Percentiles rank a stretch among this genome's conserved stretches.
These are phyloP conservation scores for Zopfia rhizophila DNA, from an alignment of 2,329 filamentous ascomycete genomes.

Conservation along the genomic window DNA sequence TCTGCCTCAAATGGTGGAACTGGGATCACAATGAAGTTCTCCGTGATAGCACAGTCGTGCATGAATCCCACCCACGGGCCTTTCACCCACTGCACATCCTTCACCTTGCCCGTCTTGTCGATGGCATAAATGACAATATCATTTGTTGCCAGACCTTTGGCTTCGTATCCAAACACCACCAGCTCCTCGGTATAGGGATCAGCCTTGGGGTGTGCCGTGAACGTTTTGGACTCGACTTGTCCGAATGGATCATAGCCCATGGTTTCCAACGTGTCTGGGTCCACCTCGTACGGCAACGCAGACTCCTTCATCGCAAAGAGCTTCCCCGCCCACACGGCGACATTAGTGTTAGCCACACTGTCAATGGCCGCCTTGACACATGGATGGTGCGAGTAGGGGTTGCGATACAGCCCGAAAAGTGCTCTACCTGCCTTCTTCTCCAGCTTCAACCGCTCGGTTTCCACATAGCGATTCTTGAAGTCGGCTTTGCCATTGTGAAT, in stretches of 20 bases:
- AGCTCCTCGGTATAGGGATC: constrained; percentile 46
- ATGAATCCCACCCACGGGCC: constrained; percentile 38
- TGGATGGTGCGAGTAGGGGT: constrained; percentile 28
- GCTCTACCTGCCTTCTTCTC: constrained; percentile 25
- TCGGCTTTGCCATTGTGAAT: constrained; percentile 38
- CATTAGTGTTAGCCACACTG: constrained; percentile 13
- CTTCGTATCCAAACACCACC: constrained; percentile 47
- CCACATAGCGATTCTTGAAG: constrained; percentile 42
- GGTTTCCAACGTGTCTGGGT: constrained; percentile 48
- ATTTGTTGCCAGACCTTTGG: constrained; percentile 32
- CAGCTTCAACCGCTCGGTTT: constrained; percentile 38
- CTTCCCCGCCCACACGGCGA: constrained; percentile 7
- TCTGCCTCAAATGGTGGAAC: constrained; percentile 40
- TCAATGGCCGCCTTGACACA: constrained; percentile 28
- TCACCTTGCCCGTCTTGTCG: constrained; percentile 33
- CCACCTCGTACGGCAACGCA: constrained; percentile 37
- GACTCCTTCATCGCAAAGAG: constrained; percentile 14
- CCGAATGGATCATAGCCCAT: constrained; percentile 40
- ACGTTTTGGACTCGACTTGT: constrained; percentile 41
- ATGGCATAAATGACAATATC: constrained; percentile 45
- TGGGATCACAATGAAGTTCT: constrained; percentile 39
- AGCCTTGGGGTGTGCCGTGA: constrained; percentile 50
- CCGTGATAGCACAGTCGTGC: constrained; percentile 43
- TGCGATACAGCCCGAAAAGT: constrained; percentile 17
- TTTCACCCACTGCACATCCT: constrained; percentile 41